phyloP scores from a whole-genome alignment of 306 rosid species.

The Dryas drummondii region DNA sequence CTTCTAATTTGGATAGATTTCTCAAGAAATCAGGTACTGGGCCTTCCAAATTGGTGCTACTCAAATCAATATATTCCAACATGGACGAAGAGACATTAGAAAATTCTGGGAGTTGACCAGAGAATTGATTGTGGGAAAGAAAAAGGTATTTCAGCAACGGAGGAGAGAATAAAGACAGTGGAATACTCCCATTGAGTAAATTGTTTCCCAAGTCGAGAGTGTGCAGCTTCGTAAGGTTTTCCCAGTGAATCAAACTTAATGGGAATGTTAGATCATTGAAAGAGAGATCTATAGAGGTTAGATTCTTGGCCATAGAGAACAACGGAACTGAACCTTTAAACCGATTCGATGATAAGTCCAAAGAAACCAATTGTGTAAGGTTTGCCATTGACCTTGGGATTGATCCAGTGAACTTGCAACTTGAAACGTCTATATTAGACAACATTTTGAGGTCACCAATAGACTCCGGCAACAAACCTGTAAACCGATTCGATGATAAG shows the following conservation, averaged over 20 bases:
- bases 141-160: slow-evolving; percentile 9
- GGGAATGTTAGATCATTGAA: too few relatives aligned
- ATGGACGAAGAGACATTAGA: neutral
- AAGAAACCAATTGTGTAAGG: slow-evolving; percentile 7
- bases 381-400: slow-evolving; percentile 7
- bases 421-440: neutral
- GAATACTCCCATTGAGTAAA: slow-evolving; percentile 25
- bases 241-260: too few relatives aligned
- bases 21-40: slow-evolving; percentile 40
- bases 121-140: slow-evolving; percentile 12
- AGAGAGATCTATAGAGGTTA: too few relatives aligned
- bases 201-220: neutral
- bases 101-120: slow-evolving; percentile 6
- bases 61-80: slow-evolving; percentile 34
- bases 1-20: slow-evolving; percentile 18
- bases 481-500: too few relatives aligned
- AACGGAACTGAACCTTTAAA: slow-evolving; percentile 34
- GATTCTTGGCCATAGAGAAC: slow-evolving; percentile 12
- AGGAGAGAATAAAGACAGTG: slow-evolving; percentile 14
- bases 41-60: slow-evolving; percentile 45
- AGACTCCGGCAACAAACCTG: slow-evolving; percentile 24
- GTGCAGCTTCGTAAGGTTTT: slow-evolving; percentile 10
- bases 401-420: slow-evolving; percentile 16
- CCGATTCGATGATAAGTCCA: slow-evolving; percentile 4
- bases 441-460: slow-evolving; percentile 16